Percentiles rank a stretch among this genome's conserved stretches.
phyloP scores from a whole-genome alignment of 139 green algal species.

The Pseudopediastrum boryanum region DNA sequence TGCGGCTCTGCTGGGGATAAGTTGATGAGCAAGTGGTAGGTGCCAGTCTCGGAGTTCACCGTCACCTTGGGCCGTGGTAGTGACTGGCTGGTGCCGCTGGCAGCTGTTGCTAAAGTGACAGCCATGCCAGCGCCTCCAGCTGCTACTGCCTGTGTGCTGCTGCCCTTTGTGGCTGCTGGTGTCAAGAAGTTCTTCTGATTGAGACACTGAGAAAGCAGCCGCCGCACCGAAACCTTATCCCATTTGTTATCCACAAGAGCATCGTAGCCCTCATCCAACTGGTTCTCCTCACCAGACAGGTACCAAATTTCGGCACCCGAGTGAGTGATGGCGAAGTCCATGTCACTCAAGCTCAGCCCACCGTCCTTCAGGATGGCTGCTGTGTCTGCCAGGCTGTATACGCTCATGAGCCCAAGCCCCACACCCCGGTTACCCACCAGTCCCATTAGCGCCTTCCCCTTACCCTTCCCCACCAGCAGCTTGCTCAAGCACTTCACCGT shows the following conservation, averaged over 20 bases:
- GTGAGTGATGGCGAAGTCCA: conserved; percentile 66
- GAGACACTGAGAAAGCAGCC: conserved; percentile 33
- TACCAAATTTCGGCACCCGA: conserved; percentile 53
- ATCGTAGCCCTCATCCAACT: conserved; percentile 61
- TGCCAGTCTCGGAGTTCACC: conserved; percentile 20
- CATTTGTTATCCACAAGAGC: conserved; percentile 60
- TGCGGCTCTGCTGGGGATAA: background rate
- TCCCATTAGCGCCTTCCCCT: conserved; percentile 22
- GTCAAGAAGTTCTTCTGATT: conserved; percentile 24
- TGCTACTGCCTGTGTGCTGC: background rate
- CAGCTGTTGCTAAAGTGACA: too few species aligned
- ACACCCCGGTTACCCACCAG: conserved; percentile 8
- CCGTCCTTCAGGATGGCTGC: conserved; percentile 23
- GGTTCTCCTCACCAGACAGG: background rate
- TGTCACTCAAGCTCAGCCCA: conserved; percentile 28
- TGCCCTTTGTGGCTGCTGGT: background rate
- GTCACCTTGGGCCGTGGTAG: background rate
- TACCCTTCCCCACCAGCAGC: conserved; percentile 35
- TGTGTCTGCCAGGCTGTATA: conserved; percentile 23
- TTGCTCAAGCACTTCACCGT: conserved; percentile 12
- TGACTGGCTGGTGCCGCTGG: too few species aligned
- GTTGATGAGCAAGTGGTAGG: conserved; percentile 34
- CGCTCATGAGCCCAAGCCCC: conserved; percentile 31
- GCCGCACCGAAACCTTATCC: conserved; percentile 43
- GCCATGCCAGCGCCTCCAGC: background rate